phyloP scores from a whole-genome alignment of 768 basidiomycete species.

The Udeniomyces megalosporus region DNA sequence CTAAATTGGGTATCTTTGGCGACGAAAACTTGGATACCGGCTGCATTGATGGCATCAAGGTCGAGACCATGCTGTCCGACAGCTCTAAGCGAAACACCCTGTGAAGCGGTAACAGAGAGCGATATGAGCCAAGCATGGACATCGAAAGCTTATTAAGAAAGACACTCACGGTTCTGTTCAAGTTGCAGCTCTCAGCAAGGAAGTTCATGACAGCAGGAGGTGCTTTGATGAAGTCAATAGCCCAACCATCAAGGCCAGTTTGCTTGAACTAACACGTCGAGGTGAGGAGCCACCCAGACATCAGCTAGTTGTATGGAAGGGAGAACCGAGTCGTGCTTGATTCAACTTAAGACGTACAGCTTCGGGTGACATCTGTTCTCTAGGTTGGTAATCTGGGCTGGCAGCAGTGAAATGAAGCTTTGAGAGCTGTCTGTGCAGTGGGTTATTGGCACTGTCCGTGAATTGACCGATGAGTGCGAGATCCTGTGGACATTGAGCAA shows the following conservation, averaged over 20 bases:
- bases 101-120: background rate
- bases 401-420: slow-evolving; percentile 12
- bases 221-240: slow-evolving; percentile 61
- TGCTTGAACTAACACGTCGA: slow-evolving; percentile 37
- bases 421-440: background rate
- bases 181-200: slow-evolving; percentile 31
- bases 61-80: slow-evolving; percentile 2
- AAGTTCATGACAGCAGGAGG: slow-evolving; percentile 59
- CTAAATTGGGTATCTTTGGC: slow-evolving; percentile 3
- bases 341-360: background rate
- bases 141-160: too few relatives aligned
- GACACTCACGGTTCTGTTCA: background rate
- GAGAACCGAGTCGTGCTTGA: background rate
- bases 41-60: background rate
- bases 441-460: slow-evolving; percentile 34
- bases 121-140: too few relatives aligned
- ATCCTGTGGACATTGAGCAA: slow-evolving; percentile 69
- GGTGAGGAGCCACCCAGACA: too few relatives aligned
- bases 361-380: background rate
- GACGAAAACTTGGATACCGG: slow-evolving; percentile 3
- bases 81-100: slow-evolving; percentile 4
- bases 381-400: background rate
- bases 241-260: slow-evolving; percentile 65
- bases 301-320: too few relatives aligned
- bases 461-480: slow-evolving; percentile 44